Percentiles rank a stretch among this genome's conserved stretches.
Evolutionary conservation across 78 protist genomes (phyloP).

Genomic region (Planoprotostelium fungivorum): DNA sequence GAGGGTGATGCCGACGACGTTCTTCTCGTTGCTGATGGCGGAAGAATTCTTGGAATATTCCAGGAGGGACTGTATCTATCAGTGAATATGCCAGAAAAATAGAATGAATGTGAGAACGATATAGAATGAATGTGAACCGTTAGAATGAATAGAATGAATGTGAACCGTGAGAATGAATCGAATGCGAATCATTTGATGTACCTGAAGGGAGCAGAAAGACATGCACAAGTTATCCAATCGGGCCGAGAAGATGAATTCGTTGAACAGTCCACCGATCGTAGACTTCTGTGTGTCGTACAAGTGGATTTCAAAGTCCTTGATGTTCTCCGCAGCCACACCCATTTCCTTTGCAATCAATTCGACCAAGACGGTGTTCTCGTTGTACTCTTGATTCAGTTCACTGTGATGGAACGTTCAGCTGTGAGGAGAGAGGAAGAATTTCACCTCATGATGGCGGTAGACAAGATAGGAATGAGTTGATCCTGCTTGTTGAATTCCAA

Average conservation of each 20-base stretch:
- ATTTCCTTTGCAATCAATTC: slow-evolving; percentile 54
- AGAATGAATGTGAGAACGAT: too few relatives aligned
- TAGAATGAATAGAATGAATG: too few relatives aligned
- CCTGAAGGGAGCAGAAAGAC: slow-evolving; percentile 73
- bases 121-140: too few relatives aligned
- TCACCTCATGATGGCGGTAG: background rate
- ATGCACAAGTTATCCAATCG: slow-evolving; percentile 88
- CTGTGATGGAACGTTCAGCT: background rate
- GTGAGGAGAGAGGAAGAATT: background rate
- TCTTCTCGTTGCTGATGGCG: slow-evolving; percentile 24
- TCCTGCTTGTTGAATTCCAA: slow-evolving; percentile 84
- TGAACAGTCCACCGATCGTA: slow-evolving; percentile 69
- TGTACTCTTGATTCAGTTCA: background rate
- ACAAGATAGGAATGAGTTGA: slow-evolving; percentile 82
- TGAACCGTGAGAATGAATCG: too few relatives aligned
- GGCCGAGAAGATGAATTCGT: slow-evolving; percentile 84
- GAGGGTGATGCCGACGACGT: slow-evolving; percentile 33
- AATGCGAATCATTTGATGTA: slow-evolving; percentile 6
- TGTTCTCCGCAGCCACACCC: slow-evolving; percentile 28
- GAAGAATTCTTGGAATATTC: background rate
- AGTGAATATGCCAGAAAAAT: too few relatives aligned
- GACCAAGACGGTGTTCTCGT: slow-evolving; percentile 34
- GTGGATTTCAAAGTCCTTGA: slow-evolving; percentile 81
- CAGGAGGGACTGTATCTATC: background rate
- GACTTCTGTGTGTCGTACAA: slow-evolving; percentile 84